Evolutionary conservation across 176 grass and related monocot species (phyloP), one percentile per base, ranked within the genome.

Genomic region (Juncus effusus): DNA sequence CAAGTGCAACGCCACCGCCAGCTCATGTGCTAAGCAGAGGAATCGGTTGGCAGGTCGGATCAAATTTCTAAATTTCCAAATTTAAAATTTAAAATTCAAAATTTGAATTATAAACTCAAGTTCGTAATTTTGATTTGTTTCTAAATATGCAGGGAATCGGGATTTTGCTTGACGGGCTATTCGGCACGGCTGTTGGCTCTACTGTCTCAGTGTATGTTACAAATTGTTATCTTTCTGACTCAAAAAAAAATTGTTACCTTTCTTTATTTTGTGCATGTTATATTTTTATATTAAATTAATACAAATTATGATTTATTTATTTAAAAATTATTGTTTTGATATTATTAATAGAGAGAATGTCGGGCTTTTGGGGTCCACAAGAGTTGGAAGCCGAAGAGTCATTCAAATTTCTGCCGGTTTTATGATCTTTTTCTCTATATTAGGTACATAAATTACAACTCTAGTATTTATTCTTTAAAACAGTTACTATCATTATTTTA

Each of bases 401-500:
- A 82, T 99, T 75, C 94, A 99, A 62, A 93, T 99, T 56, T 90
- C 88, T 36, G 88, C 94, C 42, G 89, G 88, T 14, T 99, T 99
- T 69, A 99, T 99, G 94, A 99, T 99, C 13, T 99, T 99, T 44
- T 99, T 99, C 83, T 93, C 94, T 64, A 80, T 99, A 50, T 74
- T 99, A 67, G 94, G 94, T 99, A 50, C 86, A 53, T 62, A 28
- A 28, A 28, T 28, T 28, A 28, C 19, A 0, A 28, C 19, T 28
- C 19, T 28, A 40, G 52, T 54, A 10, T 45, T 72, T 7, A 60
- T 58, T 52, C 12, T 10, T 3, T 54, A 42, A 54, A 16, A 1
- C 15, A 6, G 11, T 15, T 59, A 13, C 4, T 45, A 12, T 28
- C 36, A 6, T 59, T 72, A 59, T 13, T 36, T 28, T 13, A 6